Conservation (phyloP, 345 rosid genomes). For the Acer campestre region DNA sequence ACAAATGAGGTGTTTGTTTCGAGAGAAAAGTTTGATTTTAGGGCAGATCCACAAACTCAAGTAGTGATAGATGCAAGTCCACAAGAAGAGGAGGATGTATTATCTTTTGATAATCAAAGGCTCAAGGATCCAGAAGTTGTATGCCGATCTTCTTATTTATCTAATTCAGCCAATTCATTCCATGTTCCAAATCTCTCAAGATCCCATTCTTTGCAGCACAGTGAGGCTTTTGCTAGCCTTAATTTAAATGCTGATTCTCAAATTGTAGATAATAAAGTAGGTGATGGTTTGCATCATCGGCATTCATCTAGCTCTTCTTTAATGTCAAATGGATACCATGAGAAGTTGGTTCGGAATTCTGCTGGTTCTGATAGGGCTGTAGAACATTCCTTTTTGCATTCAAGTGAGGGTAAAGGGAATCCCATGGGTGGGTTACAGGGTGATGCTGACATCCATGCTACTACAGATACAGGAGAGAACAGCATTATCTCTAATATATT, state of each 20-base stretch:
- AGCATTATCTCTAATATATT: constrained; percentile 78
- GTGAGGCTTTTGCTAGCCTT: constrained; percentile 24
- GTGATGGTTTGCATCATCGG: constrained; percentile 25
- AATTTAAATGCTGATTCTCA: constrained; percentile 36
- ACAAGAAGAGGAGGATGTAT: constrained; percentile 61
- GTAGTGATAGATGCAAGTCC: constrained; percentile 22
- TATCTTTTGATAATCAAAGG: constrained; percentile 61
- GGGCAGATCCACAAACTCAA: constrained; percentile 33
- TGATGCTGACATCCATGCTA: constrained; percentile 29
- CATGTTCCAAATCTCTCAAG: constrained; percentile 43
- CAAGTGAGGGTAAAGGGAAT: constrained; percentile 37
- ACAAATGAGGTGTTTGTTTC: constrained; percentile 30
- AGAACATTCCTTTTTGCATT: constrained; percentile 35
- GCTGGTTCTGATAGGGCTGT: constrained; percentile 34
- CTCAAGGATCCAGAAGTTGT: constrained; percentile 60
- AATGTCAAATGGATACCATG: constrained; percentile 52
- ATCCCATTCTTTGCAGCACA: constrained; percentile 44
- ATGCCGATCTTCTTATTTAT: constrained; percentile 36
- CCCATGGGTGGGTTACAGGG: constrained; percentile 29
- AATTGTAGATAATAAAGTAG: constrained; percentile 38
- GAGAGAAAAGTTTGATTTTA: constrained; percentile 42
- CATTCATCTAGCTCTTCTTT: constrained; percentile 35
- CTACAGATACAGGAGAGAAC: constrained; percentile 57
- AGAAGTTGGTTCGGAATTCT: constrained; percentile 36
- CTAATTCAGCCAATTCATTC: constrained; percentile 41